These are phyloP conservation scores for Fusarium stilboides DNA, from an alignment of 2,329 filamentous ascomycete genomes.

Conservation along the genomic window DNA sequence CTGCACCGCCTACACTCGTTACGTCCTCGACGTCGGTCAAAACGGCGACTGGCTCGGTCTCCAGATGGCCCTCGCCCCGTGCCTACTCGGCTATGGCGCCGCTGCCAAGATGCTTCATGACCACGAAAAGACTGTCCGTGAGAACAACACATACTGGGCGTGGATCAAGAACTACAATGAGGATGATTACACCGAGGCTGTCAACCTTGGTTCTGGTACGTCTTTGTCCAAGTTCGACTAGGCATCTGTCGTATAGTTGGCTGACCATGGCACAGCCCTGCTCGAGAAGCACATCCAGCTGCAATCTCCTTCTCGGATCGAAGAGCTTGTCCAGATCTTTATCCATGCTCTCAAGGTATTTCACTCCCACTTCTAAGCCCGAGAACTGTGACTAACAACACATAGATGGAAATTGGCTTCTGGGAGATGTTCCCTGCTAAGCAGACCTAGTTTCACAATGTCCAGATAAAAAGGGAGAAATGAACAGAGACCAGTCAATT, in stretches of 20 bases:
- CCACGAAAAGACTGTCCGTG: slow-evolving; percentile 71
- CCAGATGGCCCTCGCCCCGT: slow-evolving; percentile 87
- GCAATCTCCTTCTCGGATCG: slow-evolving; percentile 81
- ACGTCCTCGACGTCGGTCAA: slow-evolving; percentile 89
- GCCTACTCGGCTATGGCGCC: slow-evolving; percentile 88
- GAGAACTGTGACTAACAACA: slow-evolving; percentile 1
- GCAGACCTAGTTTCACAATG: slow-evolving; percentile 15
- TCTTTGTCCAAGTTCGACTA: neutral
- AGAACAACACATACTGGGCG: slow-evolving; percentile 84
- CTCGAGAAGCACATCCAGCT: slow-evolving; percentile 82
- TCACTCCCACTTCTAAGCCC: neutral
- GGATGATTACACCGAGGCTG: slow-evolving; percentile 82
- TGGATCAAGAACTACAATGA: slow-evolving; percentile 94
- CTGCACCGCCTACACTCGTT: slow-evolving; percentile 87
- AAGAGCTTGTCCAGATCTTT: slow-evolving; percentile 88
- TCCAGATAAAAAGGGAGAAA: neutral
- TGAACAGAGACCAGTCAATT: slow-evolving; percentile 21
- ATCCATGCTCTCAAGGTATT: slow-evolving; percentile 86
- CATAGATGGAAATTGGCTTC: slow-evolving; percentile 68
- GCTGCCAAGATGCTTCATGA: slow-evolving; percentile 80
- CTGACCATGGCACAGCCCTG: slow-evolving; percentile 66
- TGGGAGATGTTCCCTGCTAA: slow-evolving; percentile 68
- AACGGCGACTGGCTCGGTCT: slow-evolving; percentile 91
- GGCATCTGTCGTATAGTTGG: too few species aligned
- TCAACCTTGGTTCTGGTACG: slow-evolving; percentile 78